Evolutionary conservation across 441 rosid genomes (phyloP).

Genomic region (Populus hybrid): DNA sequence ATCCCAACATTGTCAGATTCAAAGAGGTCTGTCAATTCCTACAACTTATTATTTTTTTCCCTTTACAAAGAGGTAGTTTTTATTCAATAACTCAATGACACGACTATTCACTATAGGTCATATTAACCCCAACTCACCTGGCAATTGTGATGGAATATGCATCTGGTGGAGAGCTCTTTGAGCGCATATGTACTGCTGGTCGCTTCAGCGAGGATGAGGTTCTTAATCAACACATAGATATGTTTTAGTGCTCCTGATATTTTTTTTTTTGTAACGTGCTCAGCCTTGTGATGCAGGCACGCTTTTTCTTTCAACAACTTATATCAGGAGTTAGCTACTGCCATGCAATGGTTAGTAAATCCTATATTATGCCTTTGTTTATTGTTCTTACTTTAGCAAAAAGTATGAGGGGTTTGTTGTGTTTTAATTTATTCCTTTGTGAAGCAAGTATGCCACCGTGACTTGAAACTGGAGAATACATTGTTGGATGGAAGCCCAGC

Average conservation of each 20-base stretch:
- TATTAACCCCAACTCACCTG: constrained; percentile 89
- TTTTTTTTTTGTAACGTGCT: background rate
- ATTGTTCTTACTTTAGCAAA: constrained; percentile 1
- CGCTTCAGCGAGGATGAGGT: constrained; percentile 99
- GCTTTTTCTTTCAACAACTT: constrained; percentile 98
- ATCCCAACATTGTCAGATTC: constrained; percentile 95
- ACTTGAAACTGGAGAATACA: constrained; percentile 89
- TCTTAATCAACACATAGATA: constrained; percentile 4
- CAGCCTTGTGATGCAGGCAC: constrained; percentile 54
- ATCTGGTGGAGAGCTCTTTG: constrained; percentile 96
- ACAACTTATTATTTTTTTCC: background rate
- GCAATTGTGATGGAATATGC: constrained; percentile 99
- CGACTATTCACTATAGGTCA: constrained; percentile 43
- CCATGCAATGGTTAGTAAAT: constrained; percentile 74
- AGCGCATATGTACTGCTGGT: constrained; percentile 94
- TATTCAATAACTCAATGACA: constrained; percentile 8
- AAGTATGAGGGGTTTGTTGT: constrained; percentile 7
- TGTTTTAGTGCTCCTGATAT: background rate
- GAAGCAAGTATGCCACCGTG: constrained; percentile 96
- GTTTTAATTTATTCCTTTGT: constrained; percentile 13
- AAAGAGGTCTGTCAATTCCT: constrained; percentile 66
- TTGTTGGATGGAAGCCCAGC: constrained; percentile 93
- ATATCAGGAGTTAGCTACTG: constrained; percentile 97
- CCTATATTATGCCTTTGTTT: constrained; percentile 12
- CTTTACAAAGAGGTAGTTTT: background rate